phyloP scores from a whole-genome alignment of 2,329 filamentous ascomycete species.

The Botrytis porri region DNA sequence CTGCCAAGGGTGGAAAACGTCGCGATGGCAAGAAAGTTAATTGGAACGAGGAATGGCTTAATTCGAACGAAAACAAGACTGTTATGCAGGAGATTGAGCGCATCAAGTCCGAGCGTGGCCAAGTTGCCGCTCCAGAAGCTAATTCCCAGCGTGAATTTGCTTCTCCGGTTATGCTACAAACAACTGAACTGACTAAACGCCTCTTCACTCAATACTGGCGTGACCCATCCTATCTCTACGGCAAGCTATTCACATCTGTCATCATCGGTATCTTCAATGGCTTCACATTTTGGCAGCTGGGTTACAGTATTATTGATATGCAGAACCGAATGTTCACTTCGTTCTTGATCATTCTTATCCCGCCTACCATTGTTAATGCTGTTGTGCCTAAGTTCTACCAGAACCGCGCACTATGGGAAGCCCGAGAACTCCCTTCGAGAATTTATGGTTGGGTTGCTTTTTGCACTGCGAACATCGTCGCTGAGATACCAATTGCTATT shows the following conservation, averaged over 20 bases:
- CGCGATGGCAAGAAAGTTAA: constrained; percentile 56
- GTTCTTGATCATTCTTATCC: constrained; percentile 61
- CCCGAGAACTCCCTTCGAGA: constrained; percentile 67
- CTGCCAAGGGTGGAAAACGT: constrained; percentile 50
- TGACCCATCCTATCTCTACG: constrained; percentile 72
- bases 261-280: constrained; percentile 75
- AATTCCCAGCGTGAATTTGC: constrained; percentile 58
- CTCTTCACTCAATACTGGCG: constrained; percentile 74
- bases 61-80: constrained; percentile 57
- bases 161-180: constrained; percentile 61
- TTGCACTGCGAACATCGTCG: constrained; percentile 67
- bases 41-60: constrained; percentile 74
- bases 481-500: constrained; percentile 69
- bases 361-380: constrained; percentile 68
- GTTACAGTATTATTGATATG: constrained; percentile 63
- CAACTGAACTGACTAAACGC: constrained; percentile 62
- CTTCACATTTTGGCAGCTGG: constrained; percentile 73
- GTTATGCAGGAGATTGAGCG: constrained; percentile 63
- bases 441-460: constrained; percentile 80
- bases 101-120: constrained; percentile 33
- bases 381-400: constrained; percentile 76
- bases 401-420: constrained; percentile 70
- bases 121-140: constrained; percentile 41
- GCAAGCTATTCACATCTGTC: constrained; percentile 69
- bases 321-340: constrained; percentile 75